A percentile compares a stretch with the other conserved stretches of the same genome.
These are phyloP conservation scores for Solanum clarkiae DNA, from an alignment of 257 asterid genomes.

Conservation along the genomic window DNA sequence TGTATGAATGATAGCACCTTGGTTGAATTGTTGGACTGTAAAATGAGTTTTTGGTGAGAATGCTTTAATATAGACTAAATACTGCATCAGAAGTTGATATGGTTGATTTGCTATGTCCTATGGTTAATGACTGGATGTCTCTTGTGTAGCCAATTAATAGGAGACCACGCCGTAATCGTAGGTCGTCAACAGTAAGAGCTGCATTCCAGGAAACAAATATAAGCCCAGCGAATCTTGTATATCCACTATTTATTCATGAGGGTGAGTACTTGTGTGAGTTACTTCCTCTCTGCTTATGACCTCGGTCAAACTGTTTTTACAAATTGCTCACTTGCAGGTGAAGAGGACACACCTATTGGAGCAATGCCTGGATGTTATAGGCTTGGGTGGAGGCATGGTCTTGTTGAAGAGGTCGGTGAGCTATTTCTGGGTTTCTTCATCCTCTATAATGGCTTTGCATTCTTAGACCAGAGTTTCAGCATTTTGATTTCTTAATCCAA, in stretches of 20 bases:
- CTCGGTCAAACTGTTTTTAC: not conserved
- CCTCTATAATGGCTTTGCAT: not conserved
- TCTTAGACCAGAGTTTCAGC: not conserved
- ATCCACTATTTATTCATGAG: constrained; percentile 95
- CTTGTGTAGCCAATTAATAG: constrained; percentile 44
- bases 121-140: not conserved
- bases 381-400: constrained; percentile 98
- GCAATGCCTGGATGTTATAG: constrained; percentile 99
- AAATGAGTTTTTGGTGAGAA: not conserved
- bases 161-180: constrained; percentile 90
- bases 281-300: not conserved
- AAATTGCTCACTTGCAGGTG: constrained; percentile 39
- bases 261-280: constrained; percentile 24
- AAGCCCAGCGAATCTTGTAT: constrained; percentile 88
- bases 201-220: constrained; percentile 86
- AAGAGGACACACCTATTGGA: constrained; percentile 92
- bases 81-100: not conserved
- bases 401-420: constrained; percentile 71
- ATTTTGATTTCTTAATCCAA: not conserved
- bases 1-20: not conserved
- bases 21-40: not conserved
- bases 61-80: not conserved
- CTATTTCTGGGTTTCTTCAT: constrained; percentile 2
- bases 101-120: not conserved
- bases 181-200: constrained; percentile 54